These are phyloP conservation scores for Phalaenopsis aphrodite DNA, from an alignment of 106 monocot species.

Conservation along the genomic window DNA sequence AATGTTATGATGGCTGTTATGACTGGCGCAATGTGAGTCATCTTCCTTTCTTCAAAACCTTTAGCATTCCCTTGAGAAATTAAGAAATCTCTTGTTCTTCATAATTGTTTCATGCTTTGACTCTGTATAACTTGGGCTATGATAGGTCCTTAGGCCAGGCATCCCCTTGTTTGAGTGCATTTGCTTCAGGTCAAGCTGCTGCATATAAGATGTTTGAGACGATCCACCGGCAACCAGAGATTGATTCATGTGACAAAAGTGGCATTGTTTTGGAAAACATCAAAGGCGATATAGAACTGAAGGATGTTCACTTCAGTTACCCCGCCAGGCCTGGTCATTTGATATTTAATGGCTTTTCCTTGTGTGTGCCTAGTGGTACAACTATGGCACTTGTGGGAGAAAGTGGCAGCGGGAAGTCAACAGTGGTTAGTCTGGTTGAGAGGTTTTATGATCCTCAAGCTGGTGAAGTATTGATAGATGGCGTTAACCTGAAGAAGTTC, in stretches of 20 bases:
- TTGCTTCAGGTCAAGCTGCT: slow-evolving; percentile 52
- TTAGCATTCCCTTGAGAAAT: background rate
- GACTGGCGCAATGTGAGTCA: slow-evolving; percentile 50
- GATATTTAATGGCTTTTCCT: slow-evolving; percentile 62
- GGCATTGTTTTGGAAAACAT: slow-evolving; percentile 43
- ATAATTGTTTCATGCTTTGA: background rate
- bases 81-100: background rate
- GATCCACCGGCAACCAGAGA: slow-evolving; percentile 55
- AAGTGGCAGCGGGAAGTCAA: slow-evolving; percentile 86
- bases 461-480: slow-evolving; percentile 75
- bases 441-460: slow-evolving; percentile 74
- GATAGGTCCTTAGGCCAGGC: slow-evolving; percentile 65
- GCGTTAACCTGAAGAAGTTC: slow-evolving; percentile 48
- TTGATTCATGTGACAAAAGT: slow-evolving; percentile 33
- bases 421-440: slow-evolving; percentile 60
- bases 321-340: slow-evolving; percentile 56
- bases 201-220: slow-evolving; percentile 76
- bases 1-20: slow-evolving; percentile 52
- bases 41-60: background rate
- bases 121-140: background rate
- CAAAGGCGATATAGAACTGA: slow-evolving; percentile 61
- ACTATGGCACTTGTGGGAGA: slow-evolving; percentile 75
- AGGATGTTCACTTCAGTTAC: slow-evolving; percentile 69
- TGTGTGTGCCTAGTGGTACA: slow-evolving; percentile 44
- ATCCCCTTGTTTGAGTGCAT: slow-evolving; percentile 40